Percentiles rank a stretch among this genome's conserved stretches.
Evolutionary conservation across 2,329 filamentous ascomycete species (phyloP).

Genomic region (Coleophoma cylindrospora): DNA sequence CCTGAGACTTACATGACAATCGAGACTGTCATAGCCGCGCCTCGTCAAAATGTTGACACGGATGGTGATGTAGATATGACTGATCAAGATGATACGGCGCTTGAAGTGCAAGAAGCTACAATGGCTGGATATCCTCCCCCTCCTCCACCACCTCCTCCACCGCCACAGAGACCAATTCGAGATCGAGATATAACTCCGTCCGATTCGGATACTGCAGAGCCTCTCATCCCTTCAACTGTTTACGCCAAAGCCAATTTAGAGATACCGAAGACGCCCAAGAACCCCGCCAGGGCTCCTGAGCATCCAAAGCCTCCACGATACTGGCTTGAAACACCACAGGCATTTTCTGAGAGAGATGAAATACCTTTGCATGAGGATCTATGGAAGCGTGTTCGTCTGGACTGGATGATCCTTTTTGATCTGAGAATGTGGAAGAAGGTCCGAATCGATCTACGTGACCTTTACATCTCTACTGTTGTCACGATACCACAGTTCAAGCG

Average conservation of each 20-base stretch:
- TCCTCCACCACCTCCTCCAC: constrained; percentile 46
- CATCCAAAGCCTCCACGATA: constrained; percentile 68
- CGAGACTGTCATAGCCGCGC: constrained; percentile 7
- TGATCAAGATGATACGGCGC: constrained; percentile 45
- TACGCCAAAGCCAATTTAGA: constrained; percentile 62
- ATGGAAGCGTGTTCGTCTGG: constrained; percentile 81
- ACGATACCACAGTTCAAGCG: constrained; percentile 95
- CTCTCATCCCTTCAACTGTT: constrained; percentile 55
- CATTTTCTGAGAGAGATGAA: constrained; percentile 57
- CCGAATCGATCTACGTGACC: constrained; percentile 80
- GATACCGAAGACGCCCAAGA: constrained; percentile 77
- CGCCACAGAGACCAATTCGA: constrained; percentile 37
- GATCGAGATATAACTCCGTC: constrained; percentile 63
- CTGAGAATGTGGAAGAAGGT: constrained; percentile 95
- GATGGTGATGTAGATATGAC: constrained; percentile 43
- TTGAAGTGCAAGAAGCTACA: constrained; percentile 74
- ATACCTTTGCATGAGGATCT: constrained; percentile 78
- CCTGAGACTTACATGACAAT: not conserved
- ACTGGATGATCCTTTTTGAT: constrained; percentile 94
- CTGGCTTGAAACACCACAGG: constrained; percentile 78
- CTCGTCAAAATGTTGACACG: constrained; percentile 36
- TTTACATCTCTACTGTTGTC: constrained; percentile 96
- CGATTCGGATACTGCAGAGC: constrained; percentile 68
- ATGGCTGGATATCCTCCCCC: constrained; percentile 70
- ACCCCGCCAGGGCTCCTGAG: constrained; percentile 32